These are phyloP conservation scores for Leucoagaricus sp. DNA, from an alignment of 1,284 basidiomycete species.

Conservation along the genomic window DNA sequence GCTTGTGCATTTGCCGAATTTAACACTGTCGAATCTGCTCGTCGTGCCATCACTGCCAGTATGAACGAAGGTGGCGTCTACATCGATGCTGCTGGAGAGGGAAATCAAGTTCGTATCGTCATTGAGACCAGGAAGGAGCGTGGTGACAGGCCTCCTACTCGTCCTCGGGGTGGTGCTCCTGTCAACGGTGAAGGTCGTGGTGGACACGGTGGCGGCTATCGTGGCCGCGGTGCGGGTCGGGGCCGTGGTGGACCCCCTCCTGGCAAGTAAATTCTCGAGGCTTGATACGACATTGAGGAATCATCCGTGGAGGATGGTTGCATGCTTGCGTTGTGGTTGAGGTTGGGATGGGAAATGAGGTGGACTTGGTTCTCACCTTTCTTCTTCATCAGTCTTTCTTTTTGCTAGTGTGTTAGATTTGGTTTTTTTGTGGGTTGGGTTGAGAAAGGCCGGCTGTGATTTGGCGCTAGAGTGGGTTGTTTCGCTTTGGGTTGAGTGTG, in stretches of 20 bases:
- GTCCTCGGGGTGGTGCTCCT: slow-evolving; percentile 44
- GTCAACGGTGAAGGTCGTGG: slow-evolving; percentile 42
- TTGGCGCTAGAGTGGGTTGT: too few relatives aligned
- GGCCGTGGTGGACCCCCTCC: slow-evolving; percentile 19
- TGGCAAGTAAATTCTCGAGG: slow-evolving; percentile 7
- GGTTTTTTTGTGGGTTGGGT: too few relatives aligned
- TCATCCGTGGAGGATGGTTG: not conserved
- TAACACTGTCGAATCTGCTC: slow-evolving; percentile 74
- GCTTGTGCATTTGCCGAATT: slow-evolving; percentile 98
- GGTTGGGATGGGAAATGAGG: not conserved
- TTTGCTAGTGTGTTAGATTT: not conserved
- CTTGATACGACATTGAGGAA: not conserved
- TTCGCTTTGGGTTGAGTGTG: slow-evolving; percentile 5
- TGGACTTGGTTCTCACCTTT: not conserved
- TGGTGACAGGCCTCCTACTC: slow-evolving; percentile 62
- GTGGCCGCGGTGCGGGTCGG: slow-evolving; percentile 27
- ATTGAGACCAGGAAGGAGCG: slow-evolving; percentile 92
- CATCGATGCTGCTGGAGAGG: slow-evolving; percentile 60
- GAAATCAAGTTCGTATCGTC: slow-evolving; percentile 58
- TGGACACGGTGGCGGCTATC: slow-evolving; percentile 24
- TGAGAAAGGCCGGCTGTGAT: too few relatives aligned
- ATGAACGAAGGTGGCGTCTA: slow-evolving; percentile 85
- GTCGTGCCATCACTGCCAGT: slow-evolving; percentile 80
- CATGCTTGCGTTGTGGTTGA: too few relatives aligned
- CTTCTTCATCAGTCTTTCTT: not conserved